Conservation (phyloP, 1,284 basidiomycete species). For the Trametes hirsuta region DNA sequence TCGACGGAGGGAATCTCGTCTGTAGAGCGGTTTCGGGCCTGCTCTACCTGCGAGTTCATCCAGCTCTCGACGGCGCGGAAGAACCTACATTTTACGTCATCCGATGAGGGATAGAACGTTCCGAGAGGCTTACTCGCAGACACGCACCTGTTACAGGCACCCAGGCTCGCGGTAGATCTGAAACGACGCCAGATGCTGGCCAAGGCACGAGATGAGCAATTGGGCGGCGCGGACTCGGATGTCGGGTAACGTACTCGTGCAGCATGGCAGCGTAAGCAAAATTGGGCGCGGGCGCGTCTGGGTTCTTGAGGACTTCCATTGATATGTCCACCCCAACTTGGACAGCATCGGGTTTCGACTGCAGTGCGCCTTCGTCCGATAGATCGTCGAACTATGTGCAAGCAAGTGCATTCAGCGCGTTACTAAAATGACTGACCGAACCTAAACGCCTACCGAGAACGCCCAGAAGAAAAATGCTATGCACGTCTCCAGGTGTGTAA, state of each 20-base stretch:
- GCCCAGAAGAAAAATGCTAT: constrained; percentile 51
- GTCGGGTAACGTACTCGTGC: constrained; percentile 38
- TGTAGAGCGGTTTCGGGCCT: constrained; percentile 41
- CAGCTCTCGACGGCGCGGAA: constrained; percentile 42
- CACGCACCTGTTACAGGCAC: constrained; percentile 40
- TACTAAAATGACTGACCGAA: neutral
- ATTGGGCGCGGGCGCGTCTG: constrained; percentile 37
- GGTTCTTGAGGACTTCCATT: constrained; percentile 34
- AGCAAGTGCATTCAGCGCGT: neutral
- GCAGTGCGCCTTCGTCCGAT: constrained; percentile 46
- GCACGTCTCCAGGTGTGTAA: constrained; percentile 46
- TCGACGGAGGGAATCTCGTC: constrained; percentile 44
- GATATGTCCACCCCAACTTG: constrained; percentile 41
- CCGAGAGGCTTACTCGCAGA: neutral
- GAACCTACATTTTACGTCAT: constrained; percentile 36
- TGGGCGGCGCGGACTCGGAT: neutral
- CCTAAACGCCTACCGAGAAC: constrained; percentile 40
- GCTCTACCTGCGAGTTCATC: constrained; percentile 44
- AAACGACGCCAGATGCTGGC: constrained; percentile 42
- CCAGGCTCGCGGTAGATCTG: constrained; percentile 41
- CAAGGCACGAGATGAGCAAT: constrained; percentile 1
- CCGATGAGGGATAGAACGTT: constrained; percentile 5
- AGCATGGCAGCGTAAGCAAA: constrained; percentile 48
- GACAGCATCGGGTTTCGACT: constrained; percentile 44
- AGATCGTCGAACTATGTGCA: constrained; percentile 43